phyloP scores from a whole-genome alignment of 2,329 filamentous ascomycete genomes.

The Coniochaeta prunicola region DNA sequence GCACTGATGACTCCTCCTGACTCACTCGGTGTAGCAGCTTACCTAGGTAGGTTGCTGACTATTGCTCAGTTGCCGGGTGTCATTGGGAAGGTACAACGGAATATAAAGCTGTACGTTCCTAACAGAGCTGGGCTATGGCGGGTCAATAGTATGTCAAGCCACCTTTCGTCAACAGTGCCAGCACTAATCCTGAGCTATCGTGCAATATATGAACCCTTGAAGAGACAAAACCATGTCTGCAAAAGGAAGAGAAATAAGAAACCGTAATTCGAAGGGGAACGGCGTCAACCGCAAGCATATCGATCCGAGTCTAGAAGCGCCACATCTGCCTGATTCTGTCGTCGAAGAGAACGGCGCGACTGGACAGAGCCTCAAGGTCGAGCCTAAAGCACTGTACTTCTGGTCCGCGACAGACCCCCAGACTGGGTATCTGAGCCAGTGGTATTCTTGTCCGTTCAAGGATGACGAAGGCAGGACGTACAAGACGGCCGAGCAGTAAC shows the following conservation, averaged over 20 bases:
- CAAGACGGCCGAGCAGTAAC: slow-evolving; percentile 44
- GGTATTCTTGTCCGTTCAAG: slow-evolving; percentile 46
- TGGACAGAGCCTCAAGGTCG: not conserved
- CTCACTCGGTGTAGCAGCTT: too few relatives aligned
- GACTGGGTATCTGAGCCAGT: slow-evolving; percentile 56
- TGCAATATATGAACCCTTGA: not conserved
- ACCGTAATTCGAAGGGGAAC: not conserved
- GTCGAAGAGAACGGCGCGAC: not conserved
- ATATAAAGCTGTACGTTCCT: too few relatives aligned
- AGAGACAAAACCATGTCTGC: not conserved
- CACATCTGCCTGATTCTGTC: not conserved
- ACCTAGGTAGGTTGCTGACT: too few relatives aligned
- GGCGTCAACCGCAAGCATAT: not conserved
- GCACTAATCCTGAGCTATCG: not conserved
- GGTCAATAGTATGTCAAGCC: too few relatives aligned
- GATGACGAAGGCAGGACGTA: slow-evolving; percentile 31
- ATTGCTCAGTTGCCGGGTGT: too few relatives aligned
- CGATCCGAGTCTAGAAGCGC: not conserved
- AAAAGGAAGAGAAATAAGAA: not conserved
- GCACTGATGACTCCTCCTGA: too few relatives aligned
- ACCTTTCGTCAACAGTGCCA: not conserved
- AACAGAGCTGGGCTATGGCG: too few relatives aligned
- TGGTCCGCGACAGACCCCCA: slow-evolving; percentile 37
- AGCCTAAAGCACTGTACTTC: slow-evolving; percentile 31
- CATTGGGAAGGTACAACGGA: too few relatives aligned